Evolutionary conservation across 2,329 filamentous ascomycete species (phyloP).

Genomic region (Talaromyces sp.): DNA sequence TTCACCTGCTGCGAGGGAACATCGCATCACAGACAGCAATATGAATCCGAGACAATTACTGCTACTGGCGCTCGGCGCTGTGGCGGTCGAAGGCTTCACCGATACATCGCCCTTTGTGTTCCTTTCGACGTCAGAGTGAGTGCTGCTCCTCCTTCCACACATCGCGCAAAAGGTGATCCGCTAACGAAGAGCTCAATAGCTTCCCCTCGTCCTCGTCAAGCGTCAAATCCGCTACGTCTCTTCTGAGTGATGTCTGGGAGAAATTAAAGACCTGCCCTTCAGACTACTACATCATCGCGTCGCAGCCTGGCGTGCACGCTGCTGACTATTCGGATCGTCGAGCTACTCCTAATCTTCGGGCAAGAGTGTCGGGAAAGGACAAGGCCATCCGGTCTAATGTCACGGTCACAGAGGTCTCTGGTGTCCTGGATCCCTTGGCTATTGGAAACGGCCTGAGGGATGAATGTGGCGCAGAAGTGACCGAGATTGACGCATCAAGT

Average conservation of each 20-base stretch:
- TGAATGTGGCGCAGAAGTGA: constrained; percentile 43
- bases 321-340: constrained; percentile 58
- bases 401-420: constrained; percentile 50
- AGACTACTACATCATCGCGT: constrained; percentile 69
- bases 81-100: constrained; percentile 65
- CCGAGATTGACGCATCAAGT: constrained; percentile 41
- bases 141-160: background rate
- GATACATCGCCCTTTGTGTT: constrained; percentile 87
- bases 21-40: constrained; percentile 9
- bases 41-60: constrained; percentile 40
- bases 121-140: constrained; percentile 78
- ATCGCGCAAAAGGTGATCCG: constrained; percentile 16
- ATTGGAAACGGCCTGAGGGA: constrained; percentile 40
- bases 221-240: constrained; percentile 39
- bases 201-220: constrained; percentile 35
- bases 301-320: constrained; percentile 68
- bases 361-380: constrained; percentile 44
- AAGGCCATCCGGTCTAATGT: constrained; percentile 51
- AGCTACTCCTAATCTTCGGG: constrained; percentile 50
- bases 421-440: constrained; percentile 40
- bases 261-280: constrained; percentile 64
- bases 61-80: constrained; percentile 49
- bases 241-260: constrained; percentile 38
- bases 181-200: constrained; percentile 22
- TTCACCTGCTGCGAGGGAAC: background rate